Evolutionary conservation across 805 yeast species (phyloP).

Genomic region (Saccharomyces jurei): DNA sequence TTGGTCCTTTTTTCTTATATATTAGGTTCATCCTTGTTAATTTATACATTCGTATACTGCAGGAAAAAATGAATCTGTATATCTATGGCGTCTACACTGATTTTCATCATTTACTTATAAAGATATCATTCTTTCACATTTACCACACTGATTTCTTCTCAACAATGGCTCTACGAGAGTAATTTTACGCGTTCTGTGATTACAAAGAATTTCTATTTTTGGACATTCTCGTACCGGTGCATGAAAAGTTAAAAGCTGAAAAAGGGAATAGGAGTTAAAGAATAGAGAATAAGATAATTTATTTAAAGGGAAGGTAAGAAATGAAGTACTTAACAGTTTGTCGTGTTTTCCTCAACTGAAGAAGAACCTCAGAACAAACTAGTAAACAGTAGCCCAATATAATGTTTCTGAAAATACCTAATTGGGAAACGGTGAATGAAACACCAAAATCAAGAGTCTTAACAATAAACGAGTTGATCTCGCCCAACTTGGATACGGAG

Average conservation of each 20-base stretch:
- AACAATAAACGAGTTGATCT: background rate
- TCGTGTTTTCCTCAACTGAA: background rate
- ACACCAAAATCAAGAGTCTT: background rate
- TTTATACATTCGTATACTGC: background rate
- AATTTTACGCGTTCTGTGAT: background rate
- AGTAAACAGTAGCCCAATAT: background rate
- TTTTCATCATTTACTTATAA: background rate
- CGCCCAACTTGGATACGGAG: background rate
- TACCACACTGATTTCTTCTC: background rate
- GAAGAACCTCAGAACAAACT: background rate
- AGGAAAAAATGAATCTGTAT: background rate
- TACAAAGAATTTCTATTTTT: slow-evolving; percentile 6
- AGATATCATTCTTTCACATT: background rate
- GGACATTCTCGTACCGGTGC: background rate
- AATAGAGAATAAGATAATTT: background rate
- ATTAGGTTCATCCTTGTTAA: background rate
- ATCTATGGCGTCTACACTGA: background rate
- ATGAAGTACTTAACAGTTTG: background rate
- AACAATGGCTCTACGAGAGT: background rate
- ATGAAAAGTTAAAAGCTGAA: background rate
- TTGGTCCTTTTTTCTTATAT: background rate
- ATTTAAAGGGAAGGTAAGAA: background rate
- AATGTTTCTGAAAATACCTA: background rate
- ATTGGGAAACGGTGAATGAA: background rate
- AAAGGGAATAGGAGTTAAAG: background rate